Percentiles rank a stretch among this genome's conserved stretches.
Evolutionary conservation across 257 asterid species (phyloP).

Genomic region (Schizonepeta tenuifolia): DNA sequence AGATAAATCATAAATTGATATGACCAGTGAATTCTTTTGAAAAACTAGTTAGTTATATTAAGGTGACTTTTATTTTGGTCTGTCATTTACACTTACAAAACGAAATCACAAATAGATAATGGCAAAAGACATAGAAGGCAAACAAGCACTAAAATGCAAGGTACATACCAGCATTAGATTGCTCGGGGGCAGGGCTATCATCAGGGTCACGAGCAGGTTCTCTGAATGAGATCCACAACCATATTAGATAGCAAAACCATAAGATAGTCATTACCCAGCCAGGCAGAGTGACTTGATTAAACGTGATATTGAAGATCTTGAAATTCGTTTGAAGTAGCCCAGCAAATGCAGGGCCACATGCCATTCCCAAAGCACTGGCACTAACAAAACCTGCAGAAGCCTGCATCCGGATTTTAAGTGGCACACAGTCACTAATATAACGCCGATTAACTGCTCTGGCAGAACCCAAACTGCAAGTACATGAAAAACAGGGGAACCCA

Average conservation of each 20-base stretch:
- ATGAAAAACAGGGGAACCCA: slow-evolving; percentile 17
- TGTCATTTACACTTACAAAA: slow-evolving; percentile 13
- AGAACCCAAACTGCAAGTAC: slow-evolving; percentile 83
- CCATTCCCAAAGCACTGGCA: slow-evolving; percentile 99
- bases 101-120: neutral
- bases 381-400: slow-evolving; percentile 99
- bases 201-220: slow-evolving; percentile 73
- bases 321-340: slow-evolving; percentile 83
- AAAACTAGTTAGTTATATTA: neutral
- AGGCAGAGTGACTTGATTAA: slow-evolving; percentile 86
- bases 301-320: slow-evolving; percentile 66
- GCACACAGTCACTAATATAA: slow-evolving; percentile 96
- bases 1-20: neutral
- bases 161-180: slow-evolving; percentile 59
- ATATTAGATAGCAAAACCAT: slow-evolving; percentile 73
- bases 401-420: slow-evolving; percentile 87
- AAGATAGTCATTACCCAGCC: slow-evolving; percentile 97
- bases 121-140: neutral
- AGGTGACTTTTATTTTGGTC: neutral
- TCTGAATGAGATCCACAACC: slow-evolving; percentile 85
- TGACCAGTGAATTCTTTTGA: slow-evolving; percentile 7
- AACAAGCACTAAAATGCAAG: neutral
- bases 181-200: slow-evolving; percentile 42
- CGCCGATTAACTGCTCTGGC: slow-evolving; percentile 98
- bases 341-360: slow-evolving; percentile 98